phyloP scores from a whole-genome alignment of 129 eudicot species.

The Mikania micrantha region DNA sequence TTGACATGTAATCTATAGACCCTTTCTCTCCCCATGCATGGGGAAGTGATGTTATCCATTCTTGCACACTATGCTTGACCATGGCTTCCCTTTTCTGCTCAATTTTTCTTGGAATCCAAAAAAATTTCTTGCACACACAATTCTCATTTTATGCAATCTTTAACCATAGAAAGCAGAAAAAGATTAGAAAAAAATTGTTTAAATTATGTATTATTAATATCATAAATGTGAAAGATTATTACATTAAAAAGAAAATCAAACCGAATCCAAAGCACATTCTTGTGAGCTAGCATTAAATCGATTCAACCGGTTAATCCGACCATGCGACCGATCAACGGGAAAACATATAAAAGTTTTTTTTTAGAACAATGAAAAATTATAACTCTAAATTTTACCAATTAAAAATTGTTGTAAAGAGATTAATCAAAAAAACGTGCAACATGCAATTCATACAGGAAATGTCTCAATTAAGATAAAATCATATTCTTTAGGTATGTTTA shows the following conservation, averaged over 20 bases:
- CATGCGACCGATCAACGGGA: background rate
- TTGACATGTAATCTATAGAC: background rate
- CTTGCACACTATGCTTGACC: constrained; percentile 6
- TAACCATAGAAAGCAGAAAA: background rate
- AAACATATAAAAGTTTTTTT: background rate
- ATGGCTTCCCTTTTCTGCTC: background rate
- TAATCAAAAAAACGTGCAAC: no score
- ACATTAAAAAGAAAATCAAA: no score
- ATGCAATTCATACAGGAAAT: no score
- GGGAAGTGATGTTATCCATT: constrained; percentile 3
- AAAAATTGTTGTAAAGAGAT: no score
- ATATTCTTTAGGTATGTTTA: no score
- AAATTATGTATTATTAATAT: background rate
- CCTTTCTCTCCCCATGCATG: background rate
- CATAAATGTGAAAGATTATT: no score
- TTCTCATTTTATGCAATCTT: background rate
- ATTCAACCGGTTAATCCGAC: no score
- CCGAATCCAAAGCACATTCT: no score
- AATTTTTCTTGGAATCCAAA: background rate
- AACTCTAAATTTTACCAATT: no score
- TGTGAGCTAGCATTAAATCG: background rate
- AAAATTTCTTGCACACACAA: background rate
- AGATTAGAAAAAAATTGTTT: no score
- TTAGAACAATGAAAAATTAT: no score
- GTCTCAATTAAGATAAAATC: no score